Evolutionary conservation across 176 grass and related monocot genomes (phyloP), one percentile per base, ranked within the genome.

Genomic region (Triticum urartu): DNA sequence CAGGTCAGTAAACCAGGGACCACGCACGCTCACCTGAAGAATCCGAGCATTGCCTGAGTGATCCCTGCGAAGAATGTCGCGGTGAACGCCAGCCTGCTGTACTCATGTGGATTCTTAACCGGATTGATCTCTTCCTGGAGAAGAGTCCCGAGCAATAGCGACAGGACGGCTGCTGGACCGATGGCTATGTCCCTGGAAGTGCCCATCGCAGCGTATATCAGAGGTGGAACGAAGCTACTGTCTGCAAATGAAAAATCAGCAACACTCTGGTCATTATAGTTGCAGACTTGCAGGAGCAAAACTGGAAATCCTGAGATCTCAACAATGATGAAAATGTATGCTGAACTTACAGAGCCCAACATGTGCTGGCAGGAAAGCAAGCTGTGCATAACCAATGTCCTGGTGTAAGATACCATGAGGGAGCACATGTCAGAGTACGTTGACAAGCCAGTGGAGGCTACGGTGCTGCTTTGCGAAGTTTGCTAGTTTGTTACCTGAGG

Each of bases 341-440:
- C 40, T 82, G 24, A 56, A 93, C 97, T 96, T 94, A 96, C 97
- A 98, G 6, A 99, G 83, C 40, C 92, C 97, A 64, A 87, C 26
- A 6, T 96, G 33, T 83, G 97, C 20, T 60, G 78, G 59, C 62
- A 99, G 38, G 86, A 86, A 83, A 34, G 97, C 94, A 24, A 94
- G 97, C 89, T 99, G 96, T 24, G 97, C 63, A 28, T 99, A 96
- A 22, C 92, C 97, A 2, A 99, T 99, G 68, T 99, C 97, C 97
- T 95, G 54, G 45, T 81, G 87, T 38, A 86, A 68, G 45, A 26
- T 59, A 13, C 47, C 45, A 58, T 17, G 54, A 79, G 36, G 17
- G 48, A 69, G 5, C 15, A 25, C 30, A 58, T 7, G 2, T 21
- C 17, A 58, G 54, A 20, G 54, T 58, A 58, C 54, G 54, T 58